These are phyloP conservation scores for Jaltomata sinuosa DNA, from an alignment of 257 asterid genomes.

Conservation along the genomic window DNA sequence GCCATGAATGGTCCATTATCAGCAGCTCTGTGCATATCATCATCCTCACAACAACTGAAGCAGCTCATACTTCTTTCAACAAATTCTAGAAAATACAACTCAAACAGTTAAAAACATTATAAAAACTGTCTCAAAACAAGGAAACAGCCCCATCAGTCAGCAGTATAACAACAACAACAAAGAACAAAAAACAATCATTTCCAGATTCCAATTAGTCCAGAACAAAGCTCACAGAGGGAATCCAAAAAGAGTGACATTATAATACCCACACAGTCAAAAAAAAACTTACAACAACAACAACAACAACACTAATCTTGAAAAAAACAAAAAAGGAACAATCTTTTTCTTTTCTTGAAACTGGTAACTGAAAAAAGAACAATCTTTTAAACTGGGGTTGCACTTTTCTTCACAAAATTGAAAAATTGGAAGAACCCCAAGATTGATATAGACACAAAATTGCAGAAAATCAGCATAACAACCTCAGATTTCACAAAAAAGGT, in stretches of 20 bases:
- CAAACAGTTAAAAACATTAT: background rate
- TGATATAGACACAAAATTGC: background rate
- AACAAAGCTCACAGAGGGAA: background rate
- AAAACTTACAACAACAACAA: too few species aligned
- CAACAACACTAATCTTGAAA: too few species aligned
- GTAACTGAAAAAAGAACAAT: background rate
- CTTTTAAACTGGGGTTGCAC: background rate
- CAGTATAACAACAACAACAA: background rate
- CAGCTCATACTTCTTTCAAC: slow-evolving; percentile 46
- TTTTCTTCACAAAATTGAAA: background rate
- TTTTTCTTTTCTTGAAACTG: background rate
- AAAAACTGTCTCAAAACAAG: background rate
- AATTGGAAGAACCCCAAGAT: background rate
- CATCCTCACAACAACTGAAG: slow-evolving; percentile 62
- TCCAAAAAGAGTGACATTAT: background rate
- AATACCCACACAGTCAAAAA: background rate
- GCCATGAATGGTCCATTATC: slow-evolving; percentile 43
- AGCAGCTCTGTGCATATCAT: slow-evolving; percentile 40
- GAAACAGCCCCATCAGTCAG: background rate
- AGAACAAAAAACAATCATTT: background rate
- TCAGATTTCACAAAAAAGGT: background rate
- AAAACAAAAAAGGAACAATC: background rate
- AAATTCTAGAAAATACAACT: background rate
- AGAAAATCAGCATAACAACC: background rate
- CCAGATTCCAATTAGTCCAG: background rate